Percentiles rank a stretch among this genome's conserved stretches.
phyloP scores from a whole-genome alignment of 805 yeast species.

The Ogataea dorogensis region DNA sequence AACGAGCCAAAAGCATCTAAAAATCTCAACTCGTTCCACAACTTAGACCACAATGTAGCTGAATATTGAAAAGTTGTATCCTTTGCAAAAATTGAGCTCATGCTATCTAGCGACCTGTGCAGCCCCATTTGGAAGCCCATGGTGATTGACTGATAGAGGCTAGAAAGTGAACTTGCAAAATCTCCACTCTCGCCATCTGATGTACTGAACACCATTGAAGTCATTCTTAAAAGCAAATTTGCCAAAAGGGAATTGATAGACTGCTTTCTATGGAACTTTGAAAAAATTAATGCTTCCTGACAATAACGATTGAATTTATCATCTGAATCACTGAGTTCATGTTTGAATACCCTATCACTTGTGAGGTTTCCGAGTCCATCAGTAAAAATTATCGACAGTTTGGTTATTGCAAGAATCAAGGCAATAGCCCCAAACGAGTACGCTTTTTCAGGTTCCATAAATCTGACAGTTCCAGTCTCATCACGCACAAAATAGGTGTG shows the following conservation, averaged over 20 bases:
- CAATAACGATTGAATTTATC: conserved; percentile 6
- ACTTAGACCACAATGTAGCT: conserved; percentile 8
- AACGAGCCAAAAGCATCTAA: conserved; percentile 22
- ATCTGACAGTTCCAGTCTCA: conserved; percentile 5
- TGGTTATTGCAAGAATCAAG: conserved; percentile 17
- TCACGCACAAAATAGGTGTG: conserved; percentile 12
- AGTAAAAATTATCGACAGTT: conserved; percentile 10
- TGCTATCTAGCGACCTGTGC: conserved; percentile 19
- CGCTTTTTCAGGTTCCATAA: conserved; percentile 10
- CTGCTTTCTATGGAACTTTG: conserved; percentile 18
- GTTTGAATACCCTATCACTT: background rate
- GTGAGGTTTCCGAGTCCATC: background rate
- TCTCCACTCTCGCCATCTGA: conserved; percentile 20
- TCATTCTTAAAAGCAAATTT: conserved; percentile 11
- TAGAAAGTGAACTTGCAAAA: conserved; percentile 15
- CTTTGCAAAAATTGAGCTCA: conserved; percentile 5
- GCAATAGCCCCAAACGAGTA: conserved; percentile 19
- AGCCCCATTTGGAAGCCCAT: conserved; percentile 23
- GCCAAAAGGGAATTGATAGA: conserved; percentile 17
- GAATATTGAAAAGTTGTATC: conserved; percentile 6
- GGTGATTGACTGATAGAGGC: conserved; percentile 11
- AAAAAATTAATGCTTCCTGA: conserved; percentile 10
- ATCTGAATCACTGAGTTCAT: conserved; percentile 5
- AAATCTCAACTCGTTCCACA: conserved; percentile 21
- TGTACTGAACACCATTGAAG: conserved; percentile 5